These are phyloP conservation scores for Exobasidium cylindrosporum DNA, from an alignment of 1,284 basidiomycete genomes.

Conservation along the genomic window DNA sequence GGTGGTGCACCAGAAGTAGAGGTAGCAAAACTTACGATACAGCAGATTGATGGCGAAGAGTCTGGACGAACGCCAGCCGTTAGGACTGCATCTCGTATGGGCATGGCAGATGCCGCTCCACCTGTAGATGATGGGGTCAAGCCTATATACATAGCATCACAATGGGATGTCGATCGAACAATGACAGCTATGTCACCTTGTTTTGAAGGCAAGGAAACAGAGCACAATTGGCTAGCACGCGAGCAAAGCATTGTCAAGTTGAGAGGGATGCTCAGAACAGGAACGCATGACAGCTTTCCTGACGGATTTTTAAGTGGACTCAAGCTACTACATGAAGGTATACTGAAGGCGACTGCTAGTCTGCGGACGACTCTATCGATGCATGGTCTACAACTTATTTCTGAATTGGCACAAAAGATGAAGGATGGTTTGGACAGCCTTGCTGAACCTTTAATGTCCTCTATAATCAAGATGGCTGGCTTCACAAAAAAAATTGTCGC, in stretches of 20 bases:
- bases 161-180: constrained; percentile 78
- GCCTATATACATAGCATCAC: constrained; percentile 71
- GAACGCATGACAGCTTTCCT: constrained; percentile 69
- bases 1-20: constrained; percentile 2
- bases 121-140: constrained; percentile 27
- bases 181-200: constrained; percentile 72
- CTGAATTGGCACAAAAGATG: constrained; percentile 65
- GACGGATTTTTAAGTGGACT: constrained; percentile 73
- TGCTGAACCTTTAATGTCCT: constrained; percentile 63
- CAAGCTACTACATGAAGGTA: constrained; percentile 75
- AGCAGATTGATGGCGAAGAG: background rate
- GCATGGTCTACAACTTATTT: constrained; percentile 74
- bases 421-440: constrained; percentile 64
- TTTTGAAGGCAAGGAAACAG: constrained; percentile 93
- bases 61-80: background rate
- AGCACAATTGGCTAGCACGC: constrained; percentile 88
- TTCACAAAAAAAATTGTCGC: constrained; percentile 94
- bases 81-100: background rate
- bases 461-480: constrained; percentile 79
- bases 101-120: constrained; percentile 9
- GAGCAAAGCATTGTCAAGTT: constrained; percentile 77
- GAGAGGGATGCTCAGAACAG: constrained; percentile 86
- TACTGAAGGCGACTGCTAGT: constrained; percentile 81
- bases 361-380: constrained; percentile 85
- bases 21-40: background rate